These are phyloP conservation scores for Solanum lycopersicoides DNA, from an alignment of 257 asterid genomes.

Conservation along the genomic window DNA sequence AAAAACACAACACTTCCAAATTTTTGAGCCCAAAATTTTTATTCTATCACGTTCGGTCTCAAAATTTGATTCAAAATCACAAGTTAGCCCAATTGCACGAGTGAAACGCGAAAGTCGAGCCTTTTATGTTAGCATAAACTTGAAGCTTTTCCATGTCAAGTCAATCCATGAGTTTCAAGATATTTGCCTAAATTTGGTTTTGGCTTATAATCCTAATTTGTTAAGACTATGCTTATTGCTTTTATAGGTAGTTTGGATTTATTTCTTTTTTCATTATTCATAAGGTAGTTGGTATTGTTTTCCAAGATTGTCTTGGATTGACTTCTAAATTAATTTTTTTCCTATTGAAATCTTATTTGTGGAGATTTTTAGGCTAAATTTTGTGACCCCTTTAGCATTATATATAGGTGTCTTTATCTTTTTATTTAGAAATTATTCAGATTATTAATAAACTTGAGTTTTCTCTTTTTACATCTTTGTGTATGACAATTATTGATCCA, in stretches of 20 bases:
- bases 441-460: not conserved
- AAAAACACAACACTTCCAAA: not conserved
- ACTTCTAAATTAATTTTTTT: not conserved
- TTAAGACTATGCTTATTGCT: not conserved
- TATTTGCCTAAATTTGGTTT: not conserved
- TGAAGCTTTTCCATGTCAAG: not conserved
- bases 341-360: not conserved
- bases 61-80: too few relatives aligned
- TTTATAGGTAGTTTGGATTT: not conserved
- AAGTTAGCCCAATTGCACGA: not conserved
- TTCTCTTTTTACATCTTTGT: not conserved
- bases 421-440: not conserved
- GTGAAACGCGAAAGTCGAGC: not conserved
- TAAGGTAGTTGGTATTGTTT: not conserved
- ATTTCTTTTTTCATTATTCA: not conserved
- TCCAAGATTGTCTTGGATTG: not conserved
- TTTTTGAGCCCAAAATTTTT: not conserved
- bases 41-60: not conserved
- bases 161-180: not conserved
- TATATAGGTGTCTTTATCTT: not conserved
- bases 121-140: not conserved
- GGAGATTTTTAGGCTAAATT: not conserved
- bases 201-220: not conserved
- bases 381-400: not conserved
- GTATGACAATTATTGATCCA: not conserved